A percentile compares a stretch with the other conserved stretches of the same genome.
Conservation (phyloP, 768 basidiomycete species). For the Rhodotorula diobovata region DNA sequence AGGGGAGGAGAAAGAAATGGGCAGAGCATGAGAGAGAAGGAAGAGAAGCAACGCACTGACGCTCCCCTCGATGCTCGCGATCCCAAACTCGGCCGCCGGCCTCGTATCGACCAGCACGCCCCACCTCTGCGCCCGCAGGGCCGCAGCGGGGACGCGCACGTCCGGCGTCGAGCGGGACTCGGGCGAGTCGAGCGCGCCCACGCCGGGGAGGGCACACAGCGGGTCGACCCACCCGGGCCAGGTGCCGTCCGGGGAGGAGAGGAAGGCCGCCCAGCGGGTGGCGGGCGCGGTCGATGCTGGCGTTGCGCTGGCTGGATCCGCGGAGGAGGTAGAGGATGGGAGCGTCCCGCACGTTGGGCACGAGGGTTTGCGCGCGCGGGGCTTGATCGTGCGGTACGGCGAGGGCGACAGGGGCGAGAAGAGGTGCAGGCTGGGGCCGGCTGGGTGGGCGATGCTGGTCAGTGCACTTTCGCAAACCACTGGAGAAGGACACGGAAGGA, state of each 20-base stretch:
- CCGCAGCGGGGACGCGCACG: background rate
- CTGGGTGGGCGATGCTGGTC: slow-evolving; percentile 50
- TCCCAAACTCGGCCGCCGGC: slow-evolving; percentile 32
- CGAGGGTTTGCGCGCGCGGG: slow-evolving; percentile 64
- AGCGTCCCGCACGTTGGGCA: slow-evolving; percentile 69
- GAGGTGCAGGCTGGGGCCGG: slow-evolving; percentile 62
- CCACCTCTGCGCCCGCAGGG: background rate
- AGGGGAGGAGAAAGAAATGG: too few relatives aligned
- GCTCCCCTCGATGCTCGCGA: slow-evolving; percentile 27
- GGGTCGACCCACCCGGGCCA: slow-evolving; percentile 35
- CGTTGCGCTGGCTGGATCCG: too few relatives aligned
- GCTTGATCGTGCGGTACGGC: slow-evolving; percentile 74
- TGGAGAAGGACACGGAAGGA: slow-evolving; percentile 20
- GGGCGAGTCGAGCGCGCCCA: background rate
- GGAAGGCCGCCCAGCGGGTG: slow-evolving; percentile 22
- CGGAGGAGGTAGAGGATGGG: background rate
- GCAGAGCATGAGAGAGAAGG: background rate
- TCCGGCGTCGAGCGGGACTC: background rate
- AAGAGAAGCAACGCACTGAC: slow-evolving; percentile 14
- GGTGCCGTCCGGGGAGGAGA: background rate
- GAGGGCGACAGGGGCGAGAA: slow-evolving; percentile 62
- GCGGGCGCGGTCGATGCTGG: background rate
- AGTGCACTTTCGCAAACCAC: background rate
- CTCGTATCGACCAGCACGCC: slow-evolving; percentile 28
- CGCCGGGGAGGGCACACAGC: slow-evolving; percentile 19